These are phyloP conservation scores for Emiliania huxleyi DNA, from an alignment of 78 protist genomes.

Conservation along the genomic window DNA sequence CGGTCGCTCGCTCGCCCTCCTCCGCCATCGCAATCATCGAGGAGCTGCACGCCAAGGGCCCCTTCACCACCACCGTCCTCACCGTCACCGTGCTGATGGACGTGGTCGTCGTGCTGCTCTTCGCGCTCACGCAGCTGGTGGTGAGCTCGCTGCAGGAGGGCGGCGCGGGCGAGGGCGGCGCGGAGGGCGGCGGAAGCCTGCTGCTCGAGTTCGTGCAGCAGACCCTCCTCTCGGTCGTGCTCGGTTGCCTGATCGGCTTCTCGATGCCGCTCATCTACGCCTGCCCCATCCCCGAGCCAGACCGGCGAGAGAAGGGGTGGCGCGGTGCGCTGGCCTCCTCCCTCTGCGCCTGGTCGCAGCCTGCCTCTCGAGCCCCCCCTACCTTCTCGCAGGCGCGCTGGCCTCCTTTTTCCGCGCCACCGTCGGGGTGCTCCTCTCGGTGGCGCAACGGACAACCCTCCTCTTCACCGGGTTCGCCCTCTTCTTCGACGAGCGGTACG, in stretches of 20 bases:
- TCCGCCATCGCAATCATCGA: neutral
- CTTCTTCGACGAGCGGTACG: neutral
- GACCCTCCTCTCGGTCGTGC: neutral
- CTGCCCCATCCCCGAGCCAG: neutral
- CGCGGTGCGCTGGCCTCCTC: too few relatives aligned
- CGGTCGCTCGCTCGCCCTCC: slow-evolving; percentile 26
- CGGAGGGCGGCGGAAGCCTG: neutral
- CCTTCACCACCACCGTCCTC: neutral
- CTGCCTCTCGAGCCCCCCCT: too few relatives aligned
- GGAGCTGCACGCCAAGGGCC: neutral
- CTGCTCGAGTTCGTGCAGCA: neutral
- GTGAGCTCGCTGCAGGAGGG: neutral
- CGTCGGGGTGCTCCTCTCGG: too few relatives aligned
- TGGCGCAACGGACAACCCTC: too few relatives aligned
- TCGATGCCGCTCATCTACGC: neutral
- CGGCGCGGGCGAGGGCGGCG: neutral
- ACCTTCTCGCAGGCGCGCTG: too few relatives aligned
- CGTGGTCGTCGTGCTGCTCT: neutral
- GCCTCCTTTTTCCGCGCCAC: too few relatives aligned
- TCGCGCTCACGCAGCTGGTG: neutral
- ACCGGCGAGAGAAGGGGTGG: too few relatives aligned
- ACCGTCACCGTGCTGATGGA: neutral
- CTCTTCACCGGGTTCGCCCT: too few relatives aligned
- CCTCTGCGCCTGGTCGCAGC: too few relatives aligned
- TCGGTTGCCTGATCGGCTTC: neutral